A percentile compares a stretch with the other conserved stretches of the same genome.
phyloP scores from a whole-genome alignment of 1,139 yeast genomes.

The Tardiomyces digboiensis region DNA sequence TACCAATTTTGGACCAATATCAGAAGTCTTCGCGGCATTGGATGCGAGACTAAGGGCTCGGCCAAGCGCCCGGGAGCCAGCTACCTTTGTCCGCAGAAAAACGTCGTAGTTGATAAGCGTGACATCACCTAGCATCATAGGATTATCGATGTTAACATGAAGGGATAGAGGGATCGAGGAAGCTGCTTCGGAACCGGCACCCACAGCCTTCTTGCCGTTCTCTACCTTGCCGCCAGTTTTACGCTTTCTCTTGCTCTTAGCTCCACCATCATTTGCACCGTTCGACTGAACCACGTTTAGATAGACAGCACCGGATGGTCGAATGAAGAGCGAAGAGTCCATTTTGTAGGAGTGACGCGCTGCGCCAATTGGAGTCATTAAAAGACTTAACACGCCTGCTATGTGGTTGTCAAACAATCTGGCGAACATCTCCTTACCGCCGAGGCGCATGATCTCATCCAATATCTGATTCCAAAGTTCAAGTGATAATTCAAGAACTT shows the following conservation, averaged over 20 bases:
- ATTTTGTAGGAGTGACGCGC: slow-evolving; percentile 82
- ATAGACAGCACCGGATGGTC: slow-evolving; percentile 66
- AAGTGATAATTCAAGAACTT: slow-evolving; percentile 56
- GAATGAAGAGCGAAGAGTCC: slow-evolving; percentile 63
- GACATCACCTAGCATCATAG: slow-evolving; percentile 87
- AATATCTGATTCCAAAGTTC: slow-evolving; percentile 53
- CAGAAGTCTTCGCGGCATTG: background rate
- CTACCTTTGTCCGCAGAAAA: slow-evolving; percentile 64
- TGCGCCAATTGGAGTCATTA: slow-evolving; percentile 93
- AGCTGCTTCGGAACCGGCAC: slow-evolving; percentile 8
- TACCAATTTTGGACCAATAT: slow-evolving; percentile 24
- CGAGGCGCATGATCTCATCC: slow-evolving; percentile 29
- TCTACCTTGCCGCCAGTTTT: slow-evolving; percentile 25
- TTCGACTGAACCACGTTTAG: background rate
- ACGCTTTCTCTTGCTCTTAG: slow-evolving; percentile 10
- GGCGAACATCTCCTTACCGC: slow-evolving; percentile 17
- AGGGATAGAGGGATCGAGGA: background rate
- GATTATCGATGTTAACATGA: slow-evolving; percentile 81
- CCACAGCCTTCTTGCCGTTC: slow-evolving; percentile 15
- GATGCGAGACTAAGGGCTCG: slow-evolving; percentile 32
- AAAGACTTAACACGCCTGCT: slow-evolving; percentile 53
- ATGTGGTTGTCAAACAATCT: slow-evolving; percentile 34
- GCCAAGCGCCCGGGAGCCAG: slow-evolving; percentile 75
- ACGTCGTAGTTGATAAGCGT: slow-evolving; percentile 72
- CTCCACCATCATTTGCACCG: slow-evolving; percentile 17